These are phyloP conservation scores for Fusarium sp. DNA, from an alignment of 2,329 filamentous ascomycete species.

Conservation along the genomic window DNA sequence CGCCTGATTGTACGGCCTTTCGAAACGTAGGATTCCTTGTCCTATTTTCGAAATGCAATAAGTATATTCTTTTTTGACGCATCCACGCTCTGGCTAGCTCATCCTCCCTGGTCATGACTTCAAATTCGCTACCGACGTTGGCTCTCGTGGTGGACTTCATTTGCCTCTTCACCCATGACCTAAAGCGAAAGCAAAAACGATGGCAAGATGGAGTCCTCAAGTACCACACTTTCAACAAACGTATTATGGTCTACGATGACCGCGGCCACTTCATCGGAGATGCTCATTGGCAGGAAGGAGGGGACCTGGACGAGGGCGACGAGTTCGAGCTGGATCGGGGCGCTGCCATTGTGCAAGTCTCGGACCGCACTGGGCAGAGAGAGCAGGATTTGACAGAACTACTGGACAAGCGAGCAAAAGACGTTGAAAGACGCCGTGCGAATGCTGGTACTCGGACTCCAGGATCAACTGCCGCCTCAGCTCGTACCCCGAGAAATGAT, in stretches of 20 bases:
- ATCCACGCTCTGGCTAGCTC: not conserved
- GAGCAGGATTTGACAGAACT: slow-evolving; percentile 84
- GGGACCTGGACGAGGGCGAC: slow-evolving; percentile 81
- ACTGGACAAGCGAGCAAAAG: slow-evolving; percentile 74
- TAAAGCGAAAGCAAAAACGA: slow-evolving; percentile 87
- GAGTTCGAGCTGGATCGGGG: slow-evolving; percentile 83
- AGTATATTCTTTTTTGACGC: not conserved
- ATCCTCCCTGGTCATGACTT: slow-evolving; percentile 29
- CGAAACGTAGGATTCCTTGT: not conserved
- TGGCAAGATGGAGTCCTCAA: slow-evolving; percentile 94
- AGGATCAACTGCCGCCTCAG: slow-evolving; percentile 36
- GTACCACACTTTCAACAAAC: slow-evolving; percentile 91
- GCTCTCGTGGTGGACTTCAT: slow-evolving; percentile 84
- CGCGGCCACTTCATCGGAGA: slow-evolving; percentile 85
- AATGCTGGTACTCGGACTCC: slow-evolving; percentile 55
- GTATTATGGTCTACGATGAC: slow-evolving; percentile 91
- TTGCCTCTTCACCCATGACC: slow-evolving; percentile 88
- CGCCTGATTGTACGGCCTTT: not conserved
- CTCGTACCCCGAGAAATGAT: slow-evolving; percentile 34
- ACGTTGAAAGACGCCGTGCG: slow-evolving; percentile 63
- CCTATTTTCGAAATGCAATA: slow-evolving; percentile 13
- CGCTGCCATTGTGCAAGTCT: slow-evolving; percentile 82
- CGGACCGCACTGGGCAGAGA: slow-evolving; percentile 76
- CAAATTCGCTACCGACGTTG: slow-evolving; percentile 52
- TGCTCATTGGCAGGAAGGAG: slow-evolving; percentile 79